Conservation (phyloP, 2,329 filamentous ascomycete species). For the Xylariaceae sp. region DNA sequence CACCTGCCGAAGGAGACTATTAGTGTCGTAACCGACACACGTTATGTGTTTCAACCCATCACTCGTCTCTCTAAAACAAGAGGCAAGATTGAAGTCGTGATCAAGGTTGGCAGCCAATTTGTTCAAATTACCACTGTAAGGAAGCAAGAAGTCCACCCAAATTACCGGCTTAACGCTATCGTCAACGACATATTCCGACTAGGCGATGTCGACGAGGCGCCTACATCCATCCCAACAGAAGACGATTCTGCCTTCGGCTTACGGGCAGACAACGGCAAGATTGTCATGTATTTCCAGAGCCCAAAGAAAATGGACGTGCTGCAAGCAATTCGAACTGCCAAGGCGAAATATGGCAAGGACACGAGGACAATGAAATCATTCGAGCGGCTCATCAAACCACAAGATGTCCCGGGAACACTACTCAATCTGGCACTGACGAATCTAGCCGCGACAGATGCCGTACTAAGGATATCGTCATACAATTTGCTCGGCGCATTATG, state of each 20-base stretch:
- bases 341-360: slow-evolving; percentile 62
- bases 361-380: slow-evolving; percentile 55
- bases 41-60: slow-evolving; percentile 62
- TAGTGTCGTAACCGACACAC: slow-evolving; percentile 61
- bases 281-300: slow-evolving; percentile 69
- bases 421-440: slow-evolving; percentile 66
- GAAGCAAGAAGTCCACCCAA: slow-evolving; percentile 64
- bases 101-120: slow-evolving; percentile 66
- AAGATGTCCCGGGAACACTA: slow-evolving; percentile 66
- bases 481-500: slow-evolving; percentile 64
- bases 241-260: slow-evolving; percentile 65
- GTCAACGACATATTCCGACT: slow-evolving; percentile 69
- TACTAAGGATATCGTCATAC: slow-evolving; percentile 60
- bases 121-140: slow-evolving; percentile 66
- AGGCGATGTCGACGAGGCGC: slow-evolving; percentile 63
- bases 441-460: slow-evolving; percentile 56
- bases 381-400: slow-evolving; percentile 62
- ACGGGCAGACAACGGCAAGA: slow-evolving; percentile 64
- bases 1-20: slow-evolving; percentile 68
- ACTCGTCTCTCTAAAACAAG: slow-evolving; percentile 64
- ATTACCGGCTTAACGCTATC: slow-evolving; percentile 56
- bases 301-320: slow-evolving; percentile 60
- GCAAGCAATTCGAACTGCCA: slow-evolving; percentile 58
- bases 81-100: slow-evolving; percentile 65
- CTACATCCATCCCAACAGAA: slow-evolving; percentile 59